phyloP scores from a whole-genome alignment of 495 filamentous ascomycete genomes.

The Aspergillus avenaceus region DNA sequence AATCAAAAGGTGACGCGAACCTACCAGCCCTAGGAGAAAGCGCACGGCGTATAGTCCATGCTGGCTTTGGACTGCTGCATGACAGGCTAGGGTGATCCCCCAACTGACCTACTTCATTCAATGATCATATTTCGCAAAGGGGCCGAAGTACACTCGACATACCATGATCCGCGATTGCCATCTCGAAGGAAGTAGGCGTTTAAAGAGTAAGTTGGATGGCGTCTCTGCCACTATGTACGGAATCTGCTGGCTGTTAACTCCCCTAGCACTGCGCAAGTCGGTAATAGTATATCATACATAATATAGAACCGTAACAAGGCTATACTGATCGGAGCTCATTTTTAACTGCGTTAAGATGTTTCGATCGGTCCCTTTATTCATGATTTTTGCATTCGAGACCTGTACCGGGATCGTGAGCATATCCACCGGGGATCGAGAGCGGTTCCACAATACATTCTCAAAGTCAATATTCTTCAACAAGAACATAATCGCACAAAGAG shows the following conservation, averaged over 20 bases:
- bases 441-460: conserved; percentile 25
- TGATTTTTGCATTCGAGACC: conserved; percentile 37
- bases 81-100: conserved; percentile 31
- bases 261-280: no score
- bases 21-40: conserved; percentile 36
- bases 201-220: conserved; percentile 36
- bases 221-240: conserved; percentile 44
- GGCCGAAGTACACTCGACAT: no score
- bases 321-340: conserved; percentile 23
- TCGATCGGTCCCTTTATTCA: conserved; percentile 26
- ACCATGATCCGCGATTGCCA: conserved; percentile 34
- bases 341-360: conserved; percentile 42
- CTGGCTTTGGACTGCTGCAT: conserved; percentile 32
- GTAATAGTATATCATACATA: conserved; percentile 14
- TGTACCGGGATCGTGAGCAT: not conserved
- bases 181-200: conserved; percentile 29
- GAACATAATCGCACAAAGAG: conserved; percentile 39
- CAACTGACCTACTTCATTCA: conserved; percentile 29
- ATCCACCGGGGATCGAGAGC: not conserved
- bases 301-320: conserved; percentile 22
- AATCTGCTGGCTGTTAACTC: conserved; percentile 26
- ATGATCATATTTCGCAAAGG: no score
- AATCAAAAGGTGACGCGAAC: no score
- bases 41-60: conserved; percentile 29
- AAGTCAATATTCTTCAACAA: conserved; percentile 41